Evolutionary conservation across 768 basidiomycete genomes (phyloP).

Genomic region (Heimioporus sp.): DNA sequence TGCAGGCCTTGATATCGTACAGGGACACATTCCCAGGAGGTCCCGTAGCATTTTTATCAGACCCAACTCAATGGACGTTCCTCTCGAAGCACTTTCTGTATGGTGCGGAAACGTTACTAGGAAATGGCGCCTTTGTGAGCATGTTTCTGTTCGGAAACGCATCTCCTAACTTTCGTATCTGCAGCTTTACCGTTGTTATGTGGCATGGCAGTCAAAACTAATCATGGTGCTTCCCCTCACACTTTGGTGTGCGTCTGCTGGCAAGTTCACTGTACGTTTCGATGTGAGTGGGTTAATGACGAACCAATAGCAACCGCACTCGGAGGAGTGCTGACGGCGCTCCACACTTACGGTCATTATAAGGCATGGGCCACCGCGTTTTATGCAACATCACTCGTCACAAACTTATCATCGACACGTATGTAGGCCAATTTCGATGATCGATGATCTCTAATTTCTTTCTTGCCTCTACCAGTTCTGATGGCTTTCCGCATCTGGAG

Average conservation of each 20-base stretch:
- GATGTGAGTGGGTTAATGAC: not conserved
- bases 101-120: conserved; percentile 27
- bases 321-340: conserved; percentile 8
- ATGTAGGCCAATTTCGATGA: not conserved
- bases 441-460: not conserved
- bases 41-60: conserved; percentile 22
- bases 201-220: conserved; percentile 30
- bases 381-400: conserved; percentile 30
- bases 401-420: conserved; percentile 36
- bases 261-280: conserved; percentile 12
- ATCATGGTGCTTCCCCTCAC: conserved; percentile 28
- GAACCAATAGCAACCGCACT: conserved; percentile 18
- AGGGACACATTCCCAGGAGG: conserved; percentile 17
- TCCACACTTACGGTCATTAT: too few species aligned
- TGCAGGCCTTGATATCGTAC: conserved; percentile 24
- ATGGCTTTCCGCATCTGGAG: conserved; percentile 32
- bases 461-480: conserved; percentile 18
- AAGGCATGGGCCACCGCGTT: conserved; percentile 10
- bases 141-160: not conserved
- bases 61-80: conserved; percentile 27
- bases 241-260: conserved; percentile 26
- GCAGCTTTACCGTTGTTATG: conserved; percentile 30
- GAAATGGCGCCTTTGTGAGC: conserved; percentile 30
- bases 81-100: conserved; percentile 26
- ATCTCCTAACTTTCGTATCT: not conserved